Base-by-base conservation (phyloP, 306 rosid genomes). In the Sindora glabra region DNA sequence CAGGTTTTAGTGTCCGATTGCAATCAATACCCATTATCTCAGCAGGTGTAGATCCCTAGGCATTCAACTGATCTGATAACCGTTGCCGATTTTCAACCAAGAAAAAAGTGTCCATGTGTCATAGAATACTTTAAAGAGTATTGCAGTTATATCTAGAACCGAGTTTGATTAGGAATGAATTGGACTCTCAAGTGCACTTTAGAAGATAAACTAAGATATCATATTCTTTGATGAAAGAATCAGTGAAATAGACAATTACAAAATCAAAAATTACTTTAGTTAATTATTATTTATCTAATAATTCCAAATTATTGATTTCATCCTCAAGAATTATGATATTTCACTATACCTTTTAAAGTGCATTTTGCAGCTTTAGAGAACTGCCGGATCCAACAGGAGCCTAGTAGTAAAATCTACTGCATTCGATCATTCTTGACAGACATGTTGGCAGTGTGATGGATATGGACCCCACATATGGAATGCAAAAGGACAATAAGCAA, bases 11-110 rank as follows among this genome's bases (percentile, higher is more conserved):
- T 3, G 59, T 62, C 50, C 68, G 48, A 66, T 92, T 92, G 71
- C 82, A 65, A 74, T 89, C 86, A 61, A 84, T 53, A 29, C 99
- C 95, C 94, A 86, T 82, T 49, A 92, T 77, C 81, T 86, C 94
- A 50, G 86, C 64, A 19, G 85, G 82, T 8, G 90, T 79, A 24
- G 81, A 78, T 51, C 99, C 96, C 57, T 81, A 70, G 48, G 89
- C 38, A 74, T 92, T 80, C 76, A 92, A 50, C 21, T 44, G 57
- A 74, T 85, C 52, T 88, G 95, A 84, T 83, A 62, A 5, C 60
- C 79, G 27, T 68, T 74, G 34, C 76, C 85, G 40, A 86, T 69
- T 78, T 92, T 92, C 77, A 89, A 76, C 88, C 99, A 89, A 70
- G 25, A 62, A 49, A 32, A 60, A 8, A 19, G 9, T 47, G 52